phyloP scores from a whole-genome alignment of 2,329 filamentous ascomycete species.

The Chaetomiaceae sp. region DNA sequence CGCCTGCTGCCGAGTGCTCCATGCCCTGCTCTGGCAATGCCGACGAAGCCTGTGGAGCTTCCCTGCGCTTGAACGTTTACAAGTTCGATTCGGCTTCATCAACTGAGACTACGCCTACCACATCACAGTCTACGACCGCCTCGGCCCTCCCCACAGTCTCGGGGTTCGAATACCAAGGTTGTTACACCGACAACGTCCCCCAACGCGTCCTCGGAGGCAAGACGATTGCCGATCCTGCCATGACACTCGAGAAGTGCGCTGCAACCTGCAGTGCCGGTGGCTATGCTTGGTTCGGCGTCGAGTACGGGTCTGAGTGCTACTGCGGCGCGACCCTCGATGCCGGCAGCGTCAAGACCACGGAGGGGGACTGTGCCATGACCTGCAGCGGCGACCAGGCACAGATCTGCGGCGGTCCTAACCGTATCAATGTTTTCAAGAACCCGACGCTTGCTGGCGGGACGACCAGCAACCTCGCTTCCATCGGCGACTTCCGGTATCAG shows the following conservation, averaged over 20 bases:
- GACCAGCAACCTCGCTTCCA: not conserved
- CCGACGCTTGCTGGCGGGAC: not conserved
- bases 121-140: too few species aligned
- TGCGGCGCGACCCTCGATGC: conserved; percentile 25
- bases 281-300: conserved; percentile 37
- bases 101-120: too few species aligned
- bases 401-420: conserved; percentile 23
- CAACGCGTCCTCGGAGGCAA: conserved; percentile 8
- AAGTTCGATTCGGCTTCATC: not conserved
- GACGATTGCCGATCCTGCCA: conserved; percentile 20
- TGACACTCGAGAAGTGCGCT: conserved; percentile 38
- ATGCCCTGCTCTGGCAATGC: not conserved
- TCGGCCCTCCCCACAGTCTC: too few species aligned
- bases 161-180: conserved; percentile 17
- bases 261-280: conserved; percentile 28
- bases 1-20: not conserved
- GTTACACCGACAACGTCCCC: conserved; percentile 18
- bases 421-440: conserved; percentile 19
- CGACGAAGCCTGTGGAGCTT: not conserved
- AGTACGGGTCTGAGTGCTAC: conserved; percentile 35
- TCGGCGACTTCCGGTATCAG: not conserved
- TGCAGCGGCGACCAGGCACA: conserved; percentile 22
- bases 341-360: conserved; percentile 9
- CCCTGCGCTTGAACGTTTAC: not conserved
- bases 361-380: conserved; percentile 18